Evolutionary conservation across 495 filamentous ascomycete genomes (phyloP), one percentile per base, ranked within the genome.

Genomic region (Cercophora samala): DNA sequence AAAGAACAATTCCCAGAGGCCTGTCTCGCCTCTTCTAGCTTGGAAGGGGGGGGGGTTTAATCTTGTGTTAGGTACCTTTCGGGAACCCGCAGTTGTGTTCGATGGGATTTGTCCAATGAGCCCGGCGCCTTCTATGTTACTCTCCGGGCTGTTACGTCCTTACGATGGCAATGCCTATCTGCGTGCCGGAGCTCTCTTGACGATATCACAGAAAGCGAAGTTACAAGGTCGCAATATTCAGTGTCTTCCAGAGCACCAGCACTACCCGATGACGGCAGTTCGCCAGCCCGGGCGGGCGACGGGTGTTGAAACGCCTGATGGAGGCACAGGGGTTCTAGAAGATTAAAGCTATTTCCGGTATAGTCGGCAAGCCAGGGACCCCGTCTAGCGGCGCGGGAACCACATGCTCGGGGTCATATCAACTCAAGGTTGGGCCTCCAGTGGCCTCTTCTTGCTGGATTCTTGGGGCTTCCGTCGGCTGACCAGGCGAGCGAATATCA

Each of bases 341-440:
- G 60, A 70, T 70, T 67, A 65, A 19, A n/a, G 26, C 68, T 68
- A 58, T 64, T 65, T 70, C 23, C 42, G 67, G 68, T 62, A 67
- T 64, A 55, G 65, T 60, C 52, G 59, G 51, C 22, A 56, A 24
- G 51, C 19, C 65, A 58, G 63, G 19, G 68, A 60, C 29, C 63
- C 62, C 68, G 61, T 67, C 64, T 53, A 22, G 23, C 58, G 62
- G n/a, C 8, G 52, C 51, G 42, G 21, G 60, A 51, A 63, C 64
- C 68, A 66, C 24, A 64, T 58, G 53, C 58, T 62, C 55, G 60
- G 68, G 64, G 29, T n/a, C n/a, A n/a, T n/a, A n/a, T n/a, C n/a
- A n/a, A n/a, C n/a, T 29, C 60, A 62, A 29, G n/a, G 15, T 62
- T 23, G 37, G 37, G 37, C 37, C 37, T 46, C 37, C n/a, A n/a